phyloP scores from a whole-genome alignment of 1,284 basidiomycete genomes.

The Chalciporus sp. region DNA sequence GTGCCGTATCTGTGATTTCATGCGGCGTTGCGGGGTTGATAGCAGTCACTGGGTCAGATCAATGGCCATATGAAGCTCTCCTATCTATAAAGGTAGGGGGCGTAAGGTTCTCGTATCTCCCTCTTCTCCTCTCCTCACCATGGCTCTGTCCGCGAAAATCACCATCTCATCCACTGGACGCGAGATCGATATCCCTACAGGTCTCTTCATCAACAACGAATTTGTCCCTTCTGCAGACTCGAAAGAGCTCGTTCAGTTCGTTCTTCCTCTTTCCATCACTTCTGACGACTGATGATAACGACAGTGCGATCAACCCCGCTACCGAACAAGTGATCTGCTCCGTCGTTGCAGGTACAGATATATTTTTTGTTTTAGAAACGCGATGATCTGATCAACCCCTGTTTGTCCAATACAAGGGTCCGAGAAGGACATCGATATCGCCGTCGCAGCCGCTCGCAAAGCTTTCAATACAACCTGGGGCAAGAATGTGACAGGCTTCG shows the following conservation, averaged over 20 bases:
- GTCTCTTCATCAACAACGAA: constrained; percentile 90
- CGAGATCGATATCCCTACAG: constrained; percentile 69
- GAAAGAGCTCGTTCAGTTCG: constrained; percentile 58
- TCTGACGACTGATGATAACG: constrained; percentile 12
- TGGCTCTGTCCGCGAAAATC: constrained; percentile 44
- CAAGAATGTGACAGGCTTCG: constrained; percentile 79
- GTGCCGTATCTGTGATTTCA: neutral
- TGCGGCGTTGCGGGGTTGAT: constrained; percentile 21
- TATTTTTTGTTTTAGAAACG: neutral
- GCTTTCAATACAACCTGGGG: constrained; percentile 93
- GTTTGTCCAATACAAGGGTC: constrained; percentile 50
- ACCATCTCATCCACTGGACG: constrained; percentile 46
- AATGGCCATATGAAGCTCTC: neutral
- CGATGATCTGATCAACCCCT: constrained; percentile 22
- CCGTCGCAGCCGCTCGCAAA: constrained; percentile 81
- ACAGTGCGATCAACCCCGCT: constrained; percentile 69
- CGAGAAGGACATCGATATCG: constrained; percentile 77
- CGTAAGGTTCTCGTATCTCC: too few relatives aligned
- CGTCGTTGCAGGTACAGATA: constrained; percentile 61
- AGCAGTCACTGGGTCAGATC: too few relatives aligned
- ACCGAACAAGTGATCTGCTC: constrained; percentile 73
- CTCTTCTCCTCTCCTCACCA: constrained; percentile 27
- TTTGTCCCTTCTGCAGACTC: constrained; percentile 74
- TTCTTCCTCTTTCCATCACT: constrained; percentile 7
- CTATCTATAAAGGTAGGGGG: too few relatives aligned